Evolutionary conservation across 1,284 basidiomycete species (phyloP), one percentile per base, ranked within the genome.

Genomic region (Coriolopsis trogii): DNA sequence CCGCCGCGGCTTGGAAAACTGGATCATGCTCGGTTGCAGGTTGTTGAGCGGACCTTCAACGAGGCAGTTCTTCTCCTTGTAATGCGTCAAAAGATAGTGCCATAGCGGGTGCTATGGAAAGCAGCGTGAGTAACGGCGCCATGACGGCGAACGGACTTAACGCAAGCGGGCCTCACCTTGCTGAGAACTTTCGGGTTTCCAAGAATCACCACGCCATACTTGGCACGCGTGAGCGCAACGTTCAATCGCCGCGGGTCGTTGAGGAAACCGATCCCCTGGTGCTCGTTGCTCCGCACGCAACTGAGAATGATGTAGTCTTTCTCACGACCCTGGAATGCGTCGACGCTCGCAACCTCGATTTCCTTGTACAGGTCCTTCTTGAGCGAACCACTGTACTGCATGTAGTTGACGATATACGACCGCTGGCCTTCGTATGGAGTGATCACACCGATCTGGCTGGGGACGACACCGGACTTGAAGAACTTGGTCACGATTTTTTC

Each of bases 281-380:
- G 96, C 69, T 99, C 97, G 71, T 99, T 99, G 73, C 94, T 97
- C 66, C 97, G 80, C n/a, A 99, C 97, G 69, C 97, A 99, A 68
- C 91, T 95, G 46, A 99, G 81, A 64, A 99, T 98, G 70, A 99
- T 98, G 66, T 99, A 98, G 70, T 99, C 97, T 80, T 99, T 99
- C 76, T 99, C 97, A 67, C 97, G 86, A 28, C 97, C 97, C 70
- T 99, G 97, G 84, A 99, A 99, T 2, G 97, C 97, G 70, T 99
- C 97, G 44, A 99, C 97, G 65, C 91, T 94, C 12, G 97, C 97
- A 34, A 99, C 97, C 69, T 99, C 97, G 40, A 99, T 95, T 64
- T 98, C 95, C 77, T 98, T 98, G 80, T 99, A 99, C 10, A 98
- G 73, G 61, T 99, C 97, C 76, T 99, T 99, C 82, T 98, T 98